Evolutionary conservation across 352 stramenopile species (phyloP).

Genomic region (Phytophthora pinifolia): DNA sequence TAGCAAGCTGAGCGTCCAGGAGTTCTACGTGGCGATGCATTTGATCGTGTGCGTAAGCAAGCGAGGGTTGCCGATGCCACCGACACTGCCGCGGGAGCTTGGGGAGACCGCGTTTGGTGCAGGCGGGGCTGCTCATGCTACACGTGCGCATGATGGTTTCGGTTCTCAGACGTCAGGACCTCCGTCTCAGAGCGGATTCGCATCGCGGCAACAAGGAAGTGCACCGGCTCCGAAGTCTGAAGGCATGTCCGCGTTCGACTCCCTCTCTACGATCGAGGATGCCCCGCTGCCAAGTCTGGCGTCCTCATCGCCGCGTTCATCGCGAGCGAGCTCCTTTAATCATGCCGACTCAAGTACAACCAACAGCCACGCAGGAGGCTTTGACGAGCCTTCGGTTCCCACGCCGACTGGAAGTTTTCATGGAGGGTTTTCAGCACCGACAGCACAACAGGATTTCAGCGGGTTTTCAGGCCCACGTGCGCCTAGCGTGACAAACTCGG

Average conservation of each 20-base stretch:
- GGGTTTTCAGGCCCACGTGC: conserved; percentile 15
- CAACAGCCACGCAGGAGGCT: conserved; percentile 7
- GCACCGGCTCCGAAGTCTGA: conserved; percentile 29
- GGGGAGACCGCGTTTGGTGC: conserved; percentile 62
- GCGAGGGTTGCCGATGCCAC: conserved; percentile 74
- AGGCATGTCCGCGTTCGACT: conserved; percentile 63
- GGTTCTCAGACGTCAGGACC: conserved; percentile 16
- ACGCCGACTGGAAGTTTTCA: conserved; percentile 20
- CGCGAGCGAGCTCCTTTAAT: conserved; percentile 26
- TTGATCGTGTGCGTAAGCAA: conserved; percentile 96
- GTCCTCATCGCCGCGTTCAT: conserved; percentile 26
- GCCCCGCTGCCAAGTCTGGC: conserved; percentile 29
- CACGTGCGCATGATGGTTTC: conserved; percentile 9
- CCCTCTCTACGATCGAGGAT: conserved; percentile 39
- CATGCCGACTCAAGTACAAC: conserved; percentile 7
- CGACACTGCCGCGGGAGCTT: conserved; percentile 69
- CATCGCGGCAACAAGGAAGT: conserved; percentile 16
- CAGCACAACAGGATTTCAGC: conserved; percentile 19
- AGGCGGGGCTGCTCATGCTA: conserved; percentile 2
- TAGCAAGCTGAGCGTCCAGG: conserved; percentile 89
- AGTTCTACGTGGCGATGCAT: conserved; percentile 97
- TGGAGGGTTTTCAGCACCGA: conserved; percentile 15
- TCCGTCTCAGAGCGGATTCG: conserved; percentile 26
- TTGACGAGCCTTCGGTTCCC: conserved; percentile 10
- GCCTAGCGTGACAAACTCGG: conserved; percentile 27